These are phyloP conservation scores for Fusarium sp. DNA, from an alignment of 2,329 filamentous ascomycete genomes.

Conservation along the genomic window DNA sequence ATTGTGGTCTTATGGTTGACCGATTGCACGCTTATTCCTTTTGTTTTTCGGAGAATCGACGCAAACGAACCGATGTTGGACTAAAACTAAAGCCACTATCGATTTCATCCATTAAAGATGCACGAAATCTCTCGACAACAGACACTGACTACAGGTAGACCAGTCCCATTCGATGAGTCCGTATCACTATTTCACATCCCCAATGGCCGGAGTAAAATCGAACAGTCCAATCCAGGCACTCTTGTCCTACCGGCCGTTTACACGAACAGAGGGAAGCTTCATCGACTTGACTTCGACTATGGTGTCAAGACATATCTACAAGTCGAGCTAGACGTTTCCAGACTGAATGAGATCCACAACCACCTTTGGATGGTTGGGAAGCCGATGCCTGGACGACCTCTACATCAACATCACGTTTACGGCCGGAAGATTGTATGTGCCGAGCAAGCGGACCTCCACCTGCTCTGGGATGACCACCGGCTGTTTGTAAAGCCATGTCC, in stretches of 20 bases:
- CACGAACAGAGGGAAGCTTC: fast-evolving
- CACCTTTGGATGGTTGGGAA: neutral
- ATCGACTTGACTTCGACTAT: neutral
- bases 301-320: neutral
- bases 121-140: neutral
- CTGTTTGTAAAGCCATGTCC: neutral
- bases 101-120: fast-evolving
- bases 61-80: fast-evolving
- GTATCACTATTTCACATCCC: neutral
- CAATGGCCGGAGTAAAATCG: fast-evolving
- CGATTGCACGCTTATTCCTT: fast-evolving
- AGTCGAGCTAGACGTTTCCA: neutral
- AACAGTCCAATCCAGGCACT: fast-evolving
- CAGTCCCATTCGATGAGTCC: neutral
- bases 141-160: fast-evolving
- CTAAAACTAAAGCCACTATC: fast-evolving
- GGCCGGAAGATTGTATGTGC: fast-evolving
- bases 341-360: neutral
- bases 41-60: fast-evolving
- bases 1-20: neutral
- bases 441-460: neutral
- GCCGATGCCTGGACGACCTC: neutral
- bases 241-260: neutral
- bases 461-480: neutral
- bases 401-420: neutral